These are phyloP conservation scores for Volvox carteri DNA, from an alignment of 163 green algal genomes.

Conservation along the genomic window DNA sequence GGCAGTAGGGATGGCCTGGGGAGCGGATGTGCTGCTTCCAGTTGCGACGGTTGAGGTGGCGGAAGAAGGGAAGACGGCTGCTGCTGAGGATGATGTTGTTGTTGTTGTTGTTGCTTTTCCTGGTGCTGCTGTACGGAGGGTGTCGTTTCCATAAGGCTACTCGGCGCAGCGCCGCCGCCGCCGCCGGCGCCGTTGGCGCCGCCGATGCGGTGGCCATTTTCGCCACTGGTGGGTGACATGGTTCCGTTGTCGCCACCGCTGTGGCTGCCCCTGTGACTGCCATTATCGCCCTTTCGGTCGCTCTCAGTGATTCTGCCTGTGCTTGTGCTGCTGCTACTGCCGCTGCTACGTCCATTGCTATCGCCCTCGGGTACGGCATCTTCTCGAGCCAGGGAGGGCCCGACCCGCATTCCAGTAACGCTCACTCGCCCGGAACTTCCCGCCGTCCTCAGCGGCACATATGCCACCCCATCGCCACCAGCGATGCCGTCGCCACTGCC, in stretches of 20 bases:
- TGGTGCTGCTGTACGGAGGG: too few species aligned
- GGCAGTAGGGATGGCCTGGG: not conserved
- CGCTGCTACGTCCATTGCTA: not conserved
- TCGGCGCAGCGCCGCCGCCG: not conserved
- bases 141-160: not conserved
- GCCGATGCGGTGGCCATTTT: too few species aligned
- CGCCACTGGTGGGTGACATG: too few species aligned
- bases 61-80: not conserved
- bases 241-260: not conserved
- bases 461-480: not conserved
- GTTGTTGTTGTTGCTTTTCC: not conserved
- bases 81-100: not conserved
- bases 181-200: not conserved
- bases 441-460: slow-evolving; percentile 3
- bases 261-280: not conserved
- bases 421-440: slow-evolving; percentile 17
- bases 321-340: not conserved
- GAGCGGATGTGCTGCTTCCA: not conserved
- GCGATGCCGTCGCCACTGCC: not conserved
- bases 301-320: too few species aligned
- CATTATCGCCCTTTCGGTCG: not conserved
- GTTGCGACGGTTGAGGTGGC: not conserved
- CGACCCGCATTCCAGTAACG: not conserved
- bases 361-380: not conserved
- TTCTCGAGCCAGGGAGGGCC: not conserved